Evolutionary conservation across 352 stramenopile species (phyloP), one percentile per base, ranked within the genome.

Genomic region (Pythium phragmiticola): DNA sequence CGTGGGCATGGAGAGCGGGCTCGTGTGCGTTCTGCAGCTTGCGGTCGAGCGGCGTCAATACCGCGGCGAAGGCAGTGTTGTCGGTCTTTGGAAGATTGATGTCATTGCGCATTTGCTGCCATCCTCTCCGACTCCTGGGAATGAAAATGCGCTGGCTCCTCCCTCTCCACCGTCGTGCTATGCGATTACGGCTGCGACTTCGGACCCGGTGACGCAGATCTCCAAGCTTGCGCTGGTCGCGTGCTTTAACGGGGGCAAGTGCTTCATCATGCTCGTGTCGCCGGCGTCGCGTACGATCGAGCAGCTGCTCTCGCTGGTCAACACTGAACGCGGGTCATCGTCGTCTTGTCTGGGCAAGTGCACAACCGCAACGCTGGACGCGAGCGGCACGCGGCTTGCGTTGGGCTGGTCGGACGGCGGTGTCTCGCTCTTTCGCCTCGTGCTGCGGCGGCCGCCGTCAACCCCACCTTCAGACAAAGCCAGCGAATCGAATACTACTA

Each of bases 11-110:
- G 63, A 78, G 26, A 91, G 77, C 68, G 84, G 84, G 0, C 66
- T 93, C 55, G 81, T 93, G 45, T 76, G 71, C 39, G 84, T 93
- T 30, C 66, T 90, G 30, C 74, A 91, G 49, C 71, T 90, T 30
- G 64, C 70, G 28, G 19, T 46, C 55, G 33, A 57, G 61, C 36
- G 30, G 23, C n/a, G 36, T 23, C n/a, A n/a, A 9, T 4, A 39
- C 36, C 12, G 72, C 13, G 68, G 66, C 21, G 57, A 51, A 2
- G 54, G 53, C 21, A 60, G 43, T 14, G 67, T 66, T 7, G 76
- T 76, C 5, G 77, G 78, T 41, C 71, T 90, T 7, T 93, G 84
- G 84, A 90, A 90, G 65, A 91, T 93, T 65, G 84, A 93, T 50
- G 82, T 93, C 7, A 62, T 84, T 1, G 72, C 77, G 7, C 84